Percentiles rank a stretch among this genome's conserved stretches.
Conservation (phyloP, 345 rosid genomes). For the Ricinus communis region DNA sequence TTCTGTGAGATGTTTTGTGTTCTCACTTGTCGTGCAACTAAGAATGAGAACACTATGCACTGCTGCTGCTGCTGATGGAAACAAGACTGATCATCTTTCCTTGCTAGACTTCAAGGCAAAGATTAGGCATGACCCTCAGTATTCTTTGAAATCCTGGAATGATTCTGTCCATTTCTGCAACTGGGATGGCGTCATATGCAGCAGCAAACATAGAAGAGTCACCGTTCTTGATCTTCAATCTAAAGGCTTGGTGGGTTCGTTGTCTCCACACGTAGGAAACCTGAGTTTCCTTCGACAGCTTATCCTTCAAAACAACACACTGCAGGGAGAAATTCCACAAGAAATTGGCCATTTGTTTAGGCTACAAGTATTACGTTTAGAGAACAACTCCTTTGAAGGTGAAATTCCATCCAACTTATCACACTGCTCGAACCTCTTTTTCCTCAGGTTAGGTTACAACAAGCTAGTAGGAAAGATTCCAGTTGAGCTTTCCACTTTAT, state of each 20-base stretch:
- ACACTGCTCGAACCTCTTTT: neutral
- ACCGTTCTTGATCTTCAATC: neutral
- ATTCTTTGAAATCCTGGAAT: neutral
- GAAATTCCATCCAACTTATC: slow-evolving; percentile 20
- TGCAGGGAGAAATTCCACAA: slow-evolving; percentile 16
- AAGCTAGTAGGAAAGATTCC: slow-evolving; percentile 19
- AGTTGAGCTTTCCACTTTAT: neutral
- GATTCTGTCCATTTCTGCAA: neutral
- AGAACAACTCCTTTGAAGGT: slow-evolving; percentile 9
- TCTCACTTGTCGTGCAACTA: too few relatives aligned
- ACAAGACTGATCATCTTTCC: too few relatives aligned
- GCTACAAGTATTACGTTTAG: neutral
- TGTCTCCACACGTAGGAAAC: slow-evolving; percentile 13
- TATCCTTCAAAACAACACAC: neutral
- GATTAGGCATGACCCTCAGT: too few relatives aligned
- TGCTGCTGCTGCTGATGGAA: too few relatives aligned
- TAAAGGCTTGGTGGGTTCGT: slow-evolving; percentile 1
- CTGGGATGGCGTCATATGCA: neutral
- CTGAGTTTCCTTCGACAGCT: neutral
- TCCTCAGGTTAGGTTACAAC: neutral
- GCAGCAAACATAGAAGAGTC: slow-evolving; percentile 6
- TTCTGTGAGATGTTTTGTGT: too few relatives aligned
- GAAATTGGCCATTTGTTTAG: slow-evolving; percentile 15
- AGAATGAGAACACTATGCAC: too few relatives aligned
- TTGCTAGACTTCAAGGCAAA: too few relatives aligned